Conservation (phyloP, 2,329 filamentous ascomycete species). For the Fusarium ambrosium region DNA sequence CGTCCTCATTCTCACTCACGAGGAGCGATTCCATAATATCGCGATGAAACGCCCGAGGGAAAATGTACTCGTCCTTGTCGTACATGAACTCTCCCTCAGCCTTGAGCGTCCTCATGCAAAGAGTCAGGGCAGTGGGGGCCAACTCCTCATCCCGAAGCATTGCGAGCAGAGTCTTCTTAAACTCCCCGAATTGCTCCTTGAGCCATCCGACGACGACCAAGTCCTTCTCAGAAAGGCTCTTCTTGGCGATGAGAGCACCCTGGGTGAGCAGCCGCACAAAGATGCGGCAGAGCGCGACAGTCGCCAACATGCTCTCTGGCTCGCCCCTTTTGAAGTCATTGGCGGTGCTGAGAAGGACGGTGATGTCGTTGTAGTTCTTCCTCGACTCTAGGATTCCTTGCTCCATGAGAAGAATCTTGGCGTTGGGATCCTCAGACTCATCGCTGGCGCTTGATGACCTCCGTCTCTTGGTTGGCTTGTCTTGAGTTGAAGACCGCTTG, state of each 20-base stretch:
- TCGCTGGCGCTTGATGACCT: conserved; percentile 64
- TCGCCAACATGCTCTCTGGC: conserved; percentile 73
- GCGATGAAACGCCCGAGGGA: conserved; percentile 76
- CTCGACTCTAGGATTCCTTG: conserved; percentile 85
- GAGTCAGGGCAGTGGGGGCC: conserved; percentile 79
- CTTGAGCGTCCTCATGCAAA: conserved; percentile 88
- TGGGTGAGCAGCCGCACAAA: conserved; percentile 85
- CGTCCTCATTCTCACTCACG: conserved; percentile 66
- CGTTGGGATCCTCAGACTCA: conserved; percentile 67
- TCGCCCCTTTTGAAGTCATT: conserved; percentile 63
- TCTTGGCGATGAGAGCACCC: conserved; percentile 76
- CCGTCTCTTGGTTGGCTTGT: conserved; percentile 64
- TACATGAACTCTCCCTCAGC: conserved; percentile 77
- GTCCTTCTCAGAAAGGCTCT: conserved; percentile 79
- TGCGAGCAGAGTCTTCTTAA: conserved; percentile 71
- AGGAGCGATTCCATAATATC: conserved; percentile 75
- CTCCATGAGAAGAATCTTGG: conserved; percentile 81
- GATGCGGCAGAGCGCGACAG: conserved; percentile 86
- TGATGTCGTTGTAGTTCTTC: conserved; percentile 93
- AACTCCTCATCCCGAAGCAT: conserved; percentile 73
- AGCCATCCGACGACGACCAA: conserved; percentile 82
- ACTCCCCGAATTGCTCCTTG: conserved; percentile 79
- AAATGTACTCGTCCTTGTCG: conserved; percentile 74
- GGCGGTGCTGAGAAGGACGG: conserved; percentile 72
- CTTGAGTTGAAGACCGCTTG: conserved; percentile 61